Conservation (phyloP, 495 filamentous ascomycete species). For the Podospora pseudocomata region DNA sequence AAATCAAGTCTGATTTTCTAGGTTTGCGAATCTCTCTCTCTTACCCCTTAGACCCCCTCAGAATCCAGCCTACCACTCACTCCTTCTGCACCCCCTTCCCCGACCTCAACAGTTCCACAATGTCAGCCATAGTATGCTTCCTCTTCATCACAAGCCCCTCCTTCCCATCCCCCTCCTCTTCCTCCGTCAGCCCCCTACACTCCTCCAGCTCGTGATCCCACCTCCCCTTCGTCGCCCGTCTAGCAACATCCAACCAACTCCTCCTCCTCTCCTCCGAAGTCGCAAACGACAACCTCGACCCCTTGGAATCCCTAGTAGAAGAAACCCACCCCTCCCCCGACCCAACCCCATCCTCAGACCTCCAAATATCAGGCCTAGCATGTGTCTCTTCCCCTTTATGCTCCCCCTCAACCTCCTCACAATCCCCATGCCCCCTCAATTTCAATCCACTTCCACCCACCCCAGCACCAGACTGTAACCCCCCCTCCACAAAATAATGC, state of each 20-base stretch:
- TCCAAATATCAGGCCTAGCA: neutral
- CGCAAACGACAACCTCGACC: neutral
- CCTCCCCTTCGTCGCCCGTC: neutral
- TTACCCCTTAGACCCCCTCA: neutral
- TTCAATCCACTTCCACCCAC: neutral
- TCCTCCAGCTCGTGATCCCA: neutral
- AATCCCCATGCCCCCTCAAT: constrained; percentile 6
- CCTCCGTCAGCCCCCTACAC: neutral
- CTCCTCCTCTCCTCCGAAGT: neutral
- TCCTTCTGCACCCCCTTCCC: neutral
- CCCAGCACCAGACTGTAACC: neutral
- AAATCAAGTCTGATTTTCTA: neutral
- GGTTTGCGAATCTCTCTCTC: neutral
- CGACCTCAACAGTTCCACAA: neutral
- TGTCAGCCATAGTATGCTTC: constrained; percentile 2
- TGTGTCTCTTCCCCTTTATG: neutral
- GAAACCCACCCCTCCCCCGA: neutral
- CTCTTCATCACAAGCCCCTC: neutral
- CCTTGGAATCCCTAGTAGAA: neutral
- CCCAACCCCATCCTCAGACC: neutral
- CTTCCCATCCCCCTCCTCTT: neutral
- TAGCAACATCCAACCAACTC: neutral
- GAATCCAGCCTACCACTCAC: neutral
- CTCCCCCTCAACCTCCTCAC: neutral
- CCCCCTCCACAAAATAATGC: neutral